These are phyloP conservation scores for Diaporthe sp. DNA, from an alignment of 2,329 filamentous ascomycete genomes.

Conservation along the genomic window DNA sequence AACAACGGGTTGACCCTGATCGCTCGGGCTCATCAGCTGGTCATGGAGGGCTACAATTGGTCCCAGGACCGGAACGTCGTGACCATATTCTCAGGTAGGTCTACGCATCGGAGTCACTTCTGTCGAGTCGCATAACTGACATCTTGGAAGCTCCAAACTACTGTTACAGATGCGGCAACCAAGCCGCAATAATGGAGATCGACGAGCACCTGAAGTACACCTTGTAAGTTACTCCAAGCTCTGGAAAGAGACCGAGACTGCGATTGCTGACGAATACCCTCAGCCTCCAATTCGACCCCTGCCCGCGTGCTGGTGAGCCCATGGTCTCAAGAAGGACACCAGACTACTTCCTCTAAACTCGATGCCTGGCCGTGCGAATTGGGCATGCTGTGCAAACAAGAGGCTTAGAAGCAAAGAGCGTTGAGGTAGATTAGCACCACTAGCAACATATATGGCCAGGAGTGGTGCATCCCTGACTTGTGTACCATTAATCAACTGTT, in stretches of 20 bases:
- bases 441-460: slow-evolving; percentile 31
- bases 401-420: slow-evolving; percentile 39
- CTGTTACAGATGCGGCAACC: slow-evolving; percentile 99
- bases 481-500: slow-evolving; percentile 37
- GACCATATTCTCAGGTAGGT: slow-evolving; percentile 94
- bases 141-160: slow-evolving; percentile 80
- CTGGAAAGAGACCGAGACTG: too few relatives aligned
- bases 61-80: slow-evolving; percentile 98
- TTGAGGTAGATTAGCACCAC: slow-evolving; percentile 36
- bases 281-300: slow-evolving; percentile 99
- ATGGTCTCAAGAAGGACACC: slow-evolving; percentile 98
- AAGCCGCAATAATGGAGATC: slow-evolving; percentile 99
- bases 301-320: slow-evolving; percentile 95
- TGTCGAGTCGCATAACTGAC: slow-evolving; percentile 46
- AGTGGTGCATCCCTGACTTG: slow-evolving; percentile 36
- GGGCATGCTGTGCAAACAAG: slow-evolving; percentile 32
- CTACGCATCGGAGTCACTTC: background rate
- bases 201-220: slow-evolving; percentile 99
- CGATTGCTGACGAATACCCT: slow-evolving; percentile 38
- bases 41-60: slow-evolving; percentile 99
- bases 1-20: slow-evolving; percentile 98
- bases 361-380: slow-evolving; percentile 26
- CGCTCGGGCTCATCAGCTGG: slow-evolving; percentile 95
- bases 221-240: slow-evolving; percentile 79
- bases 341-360: slow-evolving; percentile 94